phyloP scores from a whole-genome alignment of 768 basidiomycete genomes.

The Tubosaeta sp. region DNA sequence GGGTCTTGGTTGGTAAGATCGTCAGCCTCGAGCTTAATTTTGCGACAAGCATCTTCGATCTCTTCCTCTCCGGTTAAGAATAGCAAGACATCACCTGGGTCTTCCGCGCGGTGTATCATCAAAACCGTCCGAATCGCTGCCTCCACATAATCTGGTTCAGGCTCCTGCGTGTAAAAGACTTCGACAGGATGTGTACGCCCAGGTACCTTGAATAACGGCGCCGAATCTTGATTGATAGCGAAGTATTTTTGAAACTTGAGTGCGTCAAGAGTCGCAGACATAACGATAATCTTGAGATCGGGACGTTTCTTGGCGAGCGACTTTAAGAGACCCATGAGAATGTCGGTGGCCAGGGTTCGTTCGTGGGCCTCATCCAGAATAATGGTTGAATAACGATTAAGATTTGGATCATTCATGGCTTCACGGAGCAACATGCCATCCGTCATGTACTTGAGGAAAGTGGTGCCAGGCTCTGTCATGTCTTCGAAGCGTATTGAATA shows the following conservation, averaged over 20 bases:
- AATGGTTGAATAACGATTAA: conserved; percentile 91
- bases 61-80: conserved; percentile 99
- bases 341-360: conserved; percentile 95
- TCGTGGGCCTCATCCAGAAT: conserved; percentile 99
- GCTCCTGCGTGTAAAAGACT: conserved; percentile 89
- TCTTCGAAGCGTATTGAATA: conserved; percentile 99
- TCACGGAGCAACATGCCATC: conserved; percentile 99
- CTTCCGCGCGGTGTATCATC: conserved; percentile 96
- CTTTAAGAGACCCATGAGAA: conserved; percentile 96
- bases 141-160: conserved; percentile 94
- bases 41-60: conserved; percentile 93
- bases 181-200: conserved; percentile 95
- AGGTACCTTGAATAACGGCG: conserved; percentile 86
- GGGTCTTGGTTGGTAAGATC: conserved; percentile 69
- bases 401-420: conserved; percentile 93
- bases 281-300: conserved; percentile 96
- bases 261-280: conserved; percentile 97
- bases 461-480: conserved; percentile 71
- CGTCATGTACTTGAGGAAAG: conserved; percentile 99
- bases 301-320: conserved; percentile 69
- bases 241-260: conserved; percentile 98
- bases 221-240: conserved; percentile 36
- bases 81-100: conserved; percentile 85
- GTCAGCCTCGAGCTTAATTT: conserved; percentile 89
- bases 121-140: conserved; percentile 94